Conservation (phyloP, 768 basidiomycete species). For the Cyathus striatus region DNA sequence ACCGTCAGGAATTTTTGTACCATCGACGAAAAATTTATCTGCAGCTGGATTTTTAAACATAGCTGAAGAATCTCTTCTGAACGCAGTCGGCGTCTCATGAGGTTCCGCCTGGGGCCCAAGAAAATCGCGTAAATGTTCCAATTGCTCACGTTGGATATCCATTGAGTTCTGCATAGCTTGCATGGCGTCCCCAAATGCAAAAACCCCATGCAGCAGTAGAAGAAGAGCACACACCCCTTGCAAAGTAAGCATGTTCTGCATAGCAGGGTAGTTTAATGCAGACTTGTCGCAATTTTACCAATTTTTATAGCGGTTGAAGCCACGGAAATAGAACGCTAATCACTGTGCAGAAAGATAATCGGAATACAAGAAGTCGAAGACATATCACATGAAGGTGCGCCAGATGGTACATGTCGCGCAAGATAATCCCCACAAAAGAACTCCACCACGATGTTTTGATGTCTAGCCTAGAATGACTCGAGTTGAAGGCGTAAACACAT, state of each 20-base stretch:
- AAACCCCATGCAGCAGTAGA: conserved; percentile 11
- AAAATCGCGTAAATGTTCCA: conserved; percentile 32
- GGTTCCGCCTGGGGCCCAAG: conserved; percentile 21
- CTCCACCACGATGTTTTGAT: no score
- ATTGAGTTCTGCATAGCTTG: conserved; percentile 36
- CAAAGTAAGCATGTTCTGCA: conserved; percentile 8
- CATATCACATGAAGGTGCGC: not conserved
- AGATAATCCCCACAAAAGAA: no score
- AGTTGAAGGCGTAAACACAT: no score
- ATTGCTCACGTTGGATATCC: conserved; percentile 41
- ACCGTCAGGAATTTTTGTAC: conserved; percentile 41
- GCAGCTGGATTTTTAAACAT: conserved; percentile 62
- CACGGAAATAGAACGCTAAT: not conserved
- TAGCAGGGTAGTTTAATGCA: no score
- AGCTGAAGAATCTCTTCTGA: conserved; percentile 27
- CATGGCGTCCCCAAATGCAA: conserved; percentile 22
- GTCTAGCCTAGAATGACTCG: no score
- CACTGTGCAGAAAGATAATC: not conserved
- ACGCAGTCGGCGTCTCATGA: not conserved
- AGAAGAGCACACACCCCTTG: no score
- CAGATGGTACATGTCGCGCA: no score
- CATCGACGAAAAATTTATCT: conserved; percentile 42
- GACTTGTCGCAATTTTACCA: no score
- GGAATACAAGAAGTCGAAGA: not conserved
- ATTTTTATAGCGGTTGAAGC: not conserved